Evolutionary conservation across 805 yeast species (phyloP), one percentile per base, ranked within the genome.

Genomic region (Wickerhamiella alocasiicola): DNA sequence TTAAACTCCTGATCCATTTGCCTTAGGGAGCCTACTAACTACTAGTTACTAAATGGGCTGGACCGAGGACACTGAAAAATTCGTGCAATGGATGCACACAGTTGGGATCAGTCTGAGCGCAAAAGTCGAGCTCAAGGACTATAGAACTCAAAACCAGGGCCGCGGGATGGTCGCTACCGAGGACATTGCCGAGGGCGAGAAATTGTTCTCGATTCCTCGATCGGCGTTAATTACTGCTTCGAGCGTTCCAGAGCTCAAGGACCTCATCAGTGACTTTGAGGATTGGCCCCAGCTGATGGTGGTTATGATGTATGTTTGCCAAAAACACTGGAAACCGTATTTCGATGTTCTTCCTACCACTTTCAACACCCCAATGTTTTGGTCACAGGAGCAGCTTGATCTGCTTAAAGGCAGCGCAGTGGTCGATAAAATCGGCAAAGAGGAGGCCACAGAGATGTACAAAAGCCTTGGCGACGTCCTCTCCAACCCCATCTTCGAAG

Each of bases 221-320:
- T 52, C 55, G 2, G 57, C 70, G 0, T 56, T 80, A 5, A 51
- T 88, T 37, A 74, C 77, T 49, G 66, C 76, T n/a, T 70, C 68
- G 13, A 78, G 76, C 7, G 71, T 78, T 21, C 56, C 71, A 6
- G 49, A 46, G 20, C 45, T 39, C 9, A 46, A 37, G 25, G 36
- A 43, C 25, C 46, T 61, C 3, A 53, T 52, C 12, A 39, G 44
- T 15, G 50, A 49, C 12, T 52, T 77, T 35, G 59, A 62, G 37
- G 79, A 76, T 34, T 88, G 97, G 97, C 80, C 81, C 42, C 73
- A 79, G 1, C 62, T 91, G 44, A 77, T 87, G 31, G 54, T 83
- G 29, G 67, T 77, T 13, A 64, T 88, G 47, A 61, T 78, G 36
- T 78, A 74, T 50, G 93, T 81, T 50, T 61, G 64, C 31, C 60